Conservation (phyloP, 495 filamentous ascomycete species). For the Platismatia glauca region DNA sequence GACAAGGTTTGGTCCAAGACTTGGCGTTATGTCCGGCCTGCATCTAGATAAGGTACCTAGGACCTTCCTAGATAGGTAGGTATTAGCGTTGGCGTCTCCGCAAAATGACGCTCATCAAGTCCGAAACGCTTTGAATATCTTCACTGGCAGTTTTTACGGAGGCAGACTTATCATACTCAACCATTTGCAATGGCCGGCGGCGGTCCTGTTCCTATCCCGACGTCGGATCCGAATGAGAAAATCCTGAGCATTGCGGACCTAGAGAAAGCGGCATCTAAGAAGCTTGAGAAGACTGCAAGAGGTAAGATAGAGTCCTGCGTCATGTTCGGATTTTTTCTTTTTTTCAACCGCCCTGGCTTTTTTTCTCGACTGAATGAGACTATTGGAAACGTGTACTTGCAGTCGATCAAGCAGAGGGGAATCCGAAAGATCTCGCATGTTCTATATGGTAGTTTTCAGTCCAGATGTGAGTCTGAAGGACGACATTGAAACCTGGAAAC, state of each 20-base stretch:
- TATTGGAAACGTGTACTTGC: too few relatives aligned
- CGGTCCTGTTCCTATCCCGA: background rate
- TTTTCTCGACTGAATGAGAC: too few relatives aligned
- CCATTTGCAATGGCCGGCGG: slow-evolving; percentile 4
- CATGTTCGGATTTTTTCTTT: too few relatives aligned
- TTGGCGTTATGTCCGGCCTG: too few relatives aligned
- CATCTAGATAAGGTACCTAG: too few relatives aligned
- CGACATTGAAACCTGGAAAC: background rate
- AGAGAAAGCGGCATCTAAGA: slow-evolving; percentile 24
- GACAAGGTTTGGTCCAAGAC: too few relatives aligned
- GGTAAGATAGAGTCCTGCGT: too few relatives aligned
- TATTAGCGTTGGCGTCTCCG: background rate
- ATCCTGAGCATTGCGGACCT: slow-evolving; percentile 29
- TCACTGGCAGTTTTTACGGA: too few relatives aligned
- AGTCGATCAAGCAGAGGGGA: too few relatives aligned
- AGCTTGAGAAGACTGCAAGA: slow-evolving; percentile 22
- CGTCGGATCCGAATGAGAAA: background rate
- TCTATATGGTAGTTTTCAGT: background rate
- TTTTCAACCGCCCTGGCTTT: too few relatives aligned
- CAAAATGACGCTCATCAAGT: background rate
- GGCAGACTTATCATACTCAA: background rate
- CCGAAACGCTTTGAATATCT: too few relatives aligned
- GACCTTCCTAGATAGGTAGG: background rate
- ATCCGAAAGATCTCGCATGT: accelerated
- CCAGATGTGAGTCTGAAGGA: background rate